phyloP scores from a whole-genome alignment of 2,329 filamentous ascomycete genomes.

The Davidsoniella neocaledoniae region DNA sequence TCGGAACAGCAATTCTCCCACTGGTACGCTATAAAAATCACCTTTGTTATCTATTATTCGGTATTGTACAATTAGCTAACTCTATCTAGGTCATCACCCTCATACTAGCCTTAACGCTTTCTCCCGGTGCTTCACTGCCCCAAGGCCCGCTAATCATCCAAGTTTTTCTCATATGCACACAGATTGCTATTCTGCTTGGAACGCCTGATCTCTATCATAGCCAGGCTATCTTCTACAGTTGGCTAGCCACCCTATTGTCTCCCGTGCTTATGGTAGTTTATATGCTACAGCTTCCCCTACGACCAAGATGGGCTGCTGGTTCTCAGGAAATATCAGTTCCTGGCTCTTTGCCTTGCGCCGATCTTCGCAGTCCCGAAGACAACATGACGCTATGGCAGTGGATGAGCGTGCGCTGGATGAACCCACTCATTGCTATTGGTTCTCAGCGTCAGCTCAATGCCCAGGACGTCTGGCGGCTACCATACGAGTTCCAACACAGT shows the following conservation, averaged over 20 bases:
- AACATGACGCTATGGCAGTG: conserved; percentile 66
- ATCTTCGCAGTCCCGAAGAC: conserved; percentile 61
- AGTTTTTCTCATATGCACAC: conserved; percentile 18
- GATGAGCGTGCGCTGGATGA: conserved; percentile 72
- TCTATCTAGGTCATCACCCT: no score
- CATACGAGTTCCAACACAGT: conserved; percentile 66
- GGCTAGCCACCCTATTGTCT: conserved; percentile 21
- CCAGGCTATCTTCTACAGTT: conserved; percentile 12
- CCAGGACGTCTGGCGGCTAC: conserved; percentile 66
- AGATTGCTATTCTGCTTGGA: conserved; percentile 14
- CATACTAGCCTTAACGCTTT: no score
- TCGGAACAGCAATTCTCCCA: no score
- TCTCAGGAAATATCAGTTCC: no score
- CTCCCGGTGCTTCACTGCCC: background rate
- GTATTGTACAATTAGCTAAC: no score
- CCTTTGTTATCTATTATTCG: no score
- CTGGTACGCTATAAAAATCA: no score
- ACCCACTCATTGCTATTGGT: conserved; percentile 51
- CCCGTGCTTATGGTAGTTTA: conserved; percentile 31
- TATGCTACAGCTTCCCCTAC: conserved; percentile 53
- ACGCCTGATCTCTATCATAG: conserved; percentile 16
- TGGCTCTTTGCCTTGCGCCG: conserved; percentile 8
- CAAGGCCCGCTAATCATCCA: conserved; percentile 19
- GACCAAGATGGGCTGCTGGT: conserved; percentile 36
- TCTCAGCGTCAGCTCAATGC: conserved; percentile 51